These are phyloP conservation scores for Candida tallmaniae DNA, from an alignment of 805 yeast species.

Conservation along the genomic window DNA sequence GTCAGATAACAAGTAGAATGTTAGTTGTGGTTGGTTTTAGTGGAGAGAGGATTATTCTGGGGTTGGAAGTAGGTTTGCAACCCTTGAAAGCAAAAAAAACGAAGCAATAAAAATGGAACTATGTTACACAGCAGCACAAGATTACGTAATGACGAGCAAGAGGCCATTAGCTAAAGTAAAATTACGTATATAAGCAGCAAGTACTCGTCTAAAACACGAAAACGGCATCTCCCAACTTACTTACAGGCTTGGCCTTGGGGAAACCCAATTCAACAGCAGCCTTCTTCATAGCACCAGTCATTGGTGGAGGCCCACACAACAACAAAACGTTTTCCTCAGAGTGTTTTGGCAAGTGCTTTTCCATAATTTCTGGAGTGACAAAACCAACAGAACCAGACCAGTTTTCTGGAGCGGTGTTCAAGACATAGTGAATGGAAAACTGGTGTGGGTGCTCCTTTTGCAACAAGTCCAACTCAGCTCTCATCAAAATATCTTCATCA, in stretches of 20 bases:
- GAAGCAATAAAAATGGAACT: too few species aligned
- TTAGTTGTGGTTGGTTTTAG: too few species aligned
- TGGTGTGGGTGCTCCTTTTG: conserved; percentile 50
- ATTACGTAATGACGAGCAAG: too few species aligned
- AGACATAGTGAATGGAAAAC: conserved; percentile 65
- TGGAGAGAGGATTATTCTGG: too few species aligned
- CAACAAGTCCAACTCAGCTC: conserved; percentile 71
- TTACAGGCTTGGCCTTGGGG: conserved; percentile 80
- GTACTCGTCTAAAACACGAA: conserved; percentile 63
- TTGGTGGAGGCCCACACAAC: conserved; percentile 92
- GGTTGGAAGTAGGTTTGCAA: too few species aligned
- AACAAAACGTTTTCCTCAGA: conserved; percentile 62
- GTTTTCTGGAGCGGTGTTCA: conserved; percentile 64
- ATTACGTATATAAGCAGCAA: too few species aligned
- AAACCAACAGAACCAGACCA: conserved; percentile 83
- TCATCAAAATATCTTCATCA: conserved; percentile 75
- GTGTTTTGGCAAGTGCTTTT: conserved; percentile 57
- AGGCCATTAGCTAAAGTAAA: too few species aligned
- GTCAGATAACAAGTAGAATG: too few species aligned
- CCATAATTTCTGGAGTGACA: conserved; percentile 70
- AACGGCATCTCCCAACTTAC: conserved; percentile 86
- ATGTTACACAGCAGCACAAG: too few species aligned
- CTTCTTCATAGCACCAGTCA: conserved; percentile 81
- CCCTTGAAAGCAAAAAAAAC: too few species aligned
- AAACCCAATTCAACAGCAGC: conserved; percentile 71